Base-by-base conservation (phyloP, 2,329 filamentous ascomycete species). In the Penicillium italicum region DNA sequence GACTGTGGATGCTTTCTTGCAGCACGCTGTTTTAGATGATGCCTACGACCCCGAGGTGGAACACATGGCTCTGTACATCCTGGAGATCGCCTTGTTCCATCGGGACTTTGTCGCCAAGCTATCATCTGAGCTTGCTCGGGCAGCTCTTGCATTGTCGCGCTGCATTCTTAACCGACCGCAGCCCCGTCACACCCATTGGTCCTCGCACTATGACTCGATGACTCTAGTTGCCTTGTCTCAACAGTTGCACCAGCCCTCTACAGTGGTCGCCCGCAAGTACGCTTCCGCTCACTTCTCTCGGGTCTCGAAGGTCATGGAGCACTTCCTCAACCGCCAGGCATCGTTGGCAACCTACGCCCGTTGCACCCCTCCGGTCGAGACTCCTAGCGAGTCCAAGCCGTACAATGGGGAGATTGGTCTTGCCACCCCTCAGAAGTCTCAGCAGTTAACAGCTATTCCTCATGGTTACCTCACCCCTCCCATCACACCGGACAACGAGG, bases 41-140 rank as follows among this genome's bases (percentile, higher is more conserved):
- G 75, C 78, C 10, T 90, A 89, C 68, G 90, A 96, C 72, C 82
- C 85, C 24, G 92, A 97, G 76, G 88, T 96, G 22, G 91, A 97
- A 78, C 88, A 96, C 75, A 93, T 99, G 89, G 87, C 92, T 18
- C 83, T 89, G 60, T 99, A 97, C 79, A 88, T 99, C 60, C 88
- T 90, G 70, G 94, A 99, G 78, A 93, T 97, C 67, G 90, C 92
- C 43, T 81, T 97, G 40, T 99, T 97, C 77, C 91, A 97, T 79
- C 89, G 93, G 69, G 94, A 97, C 63, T 99, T 99, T 68, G 92
- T 99, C 60, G 94, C 92, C 16, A 91, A 89, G 53, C 88, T 88
- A 69, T 91, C 94, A 20, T 96, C 93, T 0, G 87, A 92, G 62
- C 90, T 99, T 82, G 92, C 94, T 42, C 84, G 91, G 63, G 88